These are phyloP conservation scores for Quercus rubra DNA, from an alignment of 306 rosid genomes.

Conservation along the genomic window DNA sequence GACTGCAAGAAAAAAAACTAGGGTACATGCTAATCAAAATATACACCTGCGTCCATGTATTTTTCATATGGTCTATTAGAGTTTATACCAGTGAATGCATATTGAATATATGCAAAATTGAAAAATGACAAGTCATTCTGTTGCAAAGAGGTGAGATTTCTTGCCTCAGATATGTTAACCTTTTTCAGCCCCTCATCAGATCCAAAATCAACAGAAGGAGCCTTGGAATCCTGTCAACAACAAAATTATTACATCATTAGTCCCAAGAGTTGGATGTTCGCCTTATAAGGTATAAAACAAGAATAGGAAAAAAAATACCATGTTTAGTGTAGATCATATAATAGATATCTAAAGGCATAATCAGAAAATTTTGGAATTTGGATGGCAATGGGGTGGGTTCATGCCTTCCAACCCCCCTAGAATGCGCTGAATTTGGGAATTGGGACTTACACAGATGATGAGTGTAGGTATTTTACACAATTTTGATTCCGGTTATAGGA, in stretches of 20 bases:
- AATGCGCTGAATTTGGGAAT: not conserved
- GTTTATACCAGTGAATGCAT: not conserved
- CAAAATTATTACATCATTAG: not conserved
- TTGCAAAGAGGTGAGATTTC: constrained; percentile 16
- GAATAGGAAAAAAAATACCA: too few relatives aligned
- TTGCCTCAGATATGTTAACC: constrained; percentile 78
- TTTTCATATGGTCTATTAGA: constrained; percentile 7
- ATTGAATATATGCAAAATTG: not conserved
- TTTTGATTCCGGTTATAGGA: not conserved
- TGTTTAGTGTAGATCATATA: not conserved
- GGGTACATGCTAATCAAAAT: not conserved
- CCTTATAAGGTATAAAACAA: not conserved
- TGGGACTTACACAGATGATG: not conserved
- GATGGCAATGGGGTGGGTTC: not conserved
- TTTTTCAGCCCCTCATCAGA: constrained; percentile 47
- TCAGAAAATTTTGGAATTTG: not conserved
- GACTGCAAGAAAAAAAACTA: not conserved
- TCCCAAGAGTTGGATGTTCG: not conserved
- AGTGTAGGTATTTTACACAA: not conserved
- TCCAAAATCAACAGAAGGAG: constrained; percentile 64
- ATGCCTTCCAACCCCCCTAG: not conserved
- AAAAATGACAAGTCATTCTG: constrained; percentile 10
- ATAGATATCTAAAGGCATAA: not conserved
- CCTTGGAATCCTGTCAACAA: constrained; percentile 51
- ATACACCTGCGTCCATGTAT: not conserved